phyloP scores from a whole-genome alignment of 169 alveolate species.

The Cryptosporidium tyzzeri region DNA sequence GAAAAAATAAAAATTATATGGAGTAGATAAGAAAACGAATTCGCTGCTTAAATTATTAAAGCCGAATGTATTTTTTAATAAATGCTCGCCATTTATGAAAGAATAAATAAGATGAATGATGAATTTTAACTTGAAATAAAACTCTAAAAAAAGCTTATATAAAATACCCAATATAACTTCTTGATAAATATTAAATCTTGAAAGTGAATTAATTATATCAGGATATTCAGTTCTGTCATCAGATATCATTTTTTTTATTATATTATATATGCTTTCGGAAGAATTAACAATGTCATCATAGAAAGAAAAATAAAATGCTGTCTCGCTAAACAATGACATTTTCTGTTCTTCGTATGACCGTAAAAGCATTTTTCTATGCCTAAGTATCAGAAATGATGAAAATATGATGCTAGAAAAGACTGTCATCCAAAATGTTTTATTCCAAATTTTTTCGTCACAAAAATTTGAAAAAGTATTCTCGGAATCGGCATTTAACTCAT shows the following conservation, averaged over 20 bases:
- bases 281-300: slow-evolving; percentile 77
- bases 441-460: background rate
- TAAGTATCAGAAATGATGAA: slow-evolving; percentile 40
- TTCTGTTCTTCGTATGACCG: slow-evolving; percentile 59
- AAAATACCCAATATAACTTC: slow-evolving; percentile 69
- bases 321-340: slow-evolving; percentile 70
- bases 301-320: slow-evolving; percentile 79
- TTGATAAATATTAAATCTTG: slow-evolving; percentile 80
- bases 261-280: slow-evolving; percentile 10
- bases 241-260: background rate
- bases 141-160: slow-evolving; percentile 43
- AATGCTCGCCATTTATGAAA: background rate
- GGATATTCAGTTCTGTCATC: slow-evolving; percentile 81
- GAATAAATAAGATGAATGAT: background rate
- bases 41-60: background rate
- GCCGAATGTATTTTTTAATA: background rate
- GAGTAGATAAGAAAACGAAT: slow-evolving; percentile 3
- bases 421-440: background rate
- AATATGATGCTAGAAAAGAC: slow-evolving; percentile 27
- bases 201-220: slow-evolving; percentile 77
- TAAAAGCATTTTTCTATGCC: slow-evolving; percentile 43
- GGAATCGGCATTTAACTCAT: background rate
- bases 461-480: background rate
- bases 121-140: background rate
- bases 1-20: slow-evolving; percentile 77